A percentile compares a stretch with the other conserved stretches of the same genome.
These are phyloP conservation scores for Escallonia rubra DNA, from an alignment of 129 eudicot genomes.

Conservation along the genomic window DNA sequence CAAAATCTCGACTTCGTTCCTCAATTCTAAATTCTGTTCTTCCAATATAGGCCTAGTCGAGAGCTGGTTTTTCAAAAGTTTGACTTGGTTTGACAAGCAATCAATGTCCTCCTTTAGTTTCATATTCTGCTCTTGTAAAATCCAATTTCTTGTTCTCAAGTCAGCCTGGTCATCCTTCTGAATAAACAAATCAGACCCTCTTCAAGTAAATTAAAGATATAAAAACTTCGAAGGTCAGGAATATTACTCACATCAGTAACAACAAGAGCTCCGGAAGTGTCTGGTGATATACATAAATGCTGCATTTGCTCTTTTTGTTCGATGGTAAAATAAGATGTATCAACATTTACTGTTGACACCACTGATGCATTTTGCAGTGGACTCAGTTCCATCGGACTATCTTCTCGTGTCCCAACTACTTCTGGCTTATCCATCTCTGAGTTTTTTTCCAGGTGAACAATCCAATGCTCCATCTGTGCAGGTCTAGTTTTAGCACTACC, in stretches of 20 bases:
- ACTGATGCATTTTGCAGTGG: background rate
- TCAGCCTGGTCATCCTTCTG: constrained; percentile 30
- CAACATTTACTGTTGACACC: background rate
- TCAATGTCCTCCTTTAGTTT: constrained; percentile 18
- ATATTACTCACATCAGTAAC: constrained; percentile 29
- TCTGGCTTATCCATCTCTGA: constrained; percentile 5
- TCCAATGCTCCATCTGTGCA: constrained; percentile 25
- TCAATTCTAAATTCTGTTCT: constrained; percentile 13
- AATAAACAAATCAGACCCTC: constrained; percentile 11
- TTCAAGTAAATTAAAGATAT: background rate
- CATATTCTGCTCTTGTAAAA: constrained; percentile 16
- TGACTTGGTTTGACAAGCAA: constrained; percentile 14
- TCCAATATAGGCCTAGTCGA: background rate
- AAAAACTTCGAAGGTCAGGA: background rate
- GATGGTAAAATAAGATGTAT: background rate
- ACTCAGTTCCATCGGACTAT: constrained; percentile 1
- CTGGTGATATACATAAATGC: background rate
- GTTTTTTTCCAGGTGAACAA: constrained; percentile 14
- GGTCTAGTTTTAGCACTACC: constrained; percentile 6
- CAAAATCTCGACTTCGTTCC: constrained; percentile 22
- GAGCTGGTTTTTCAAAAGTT: constrained; percentile 11
- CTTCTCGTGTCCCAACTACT: background rate
- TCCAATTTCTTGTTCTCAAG: background rate
- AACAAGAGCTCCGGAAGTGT: constrained; percentile 9
- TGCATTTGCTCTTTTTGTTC: background rate